Conservation (phyloP, 306 rosid species). For the Quercus wislizeni region DNA sequence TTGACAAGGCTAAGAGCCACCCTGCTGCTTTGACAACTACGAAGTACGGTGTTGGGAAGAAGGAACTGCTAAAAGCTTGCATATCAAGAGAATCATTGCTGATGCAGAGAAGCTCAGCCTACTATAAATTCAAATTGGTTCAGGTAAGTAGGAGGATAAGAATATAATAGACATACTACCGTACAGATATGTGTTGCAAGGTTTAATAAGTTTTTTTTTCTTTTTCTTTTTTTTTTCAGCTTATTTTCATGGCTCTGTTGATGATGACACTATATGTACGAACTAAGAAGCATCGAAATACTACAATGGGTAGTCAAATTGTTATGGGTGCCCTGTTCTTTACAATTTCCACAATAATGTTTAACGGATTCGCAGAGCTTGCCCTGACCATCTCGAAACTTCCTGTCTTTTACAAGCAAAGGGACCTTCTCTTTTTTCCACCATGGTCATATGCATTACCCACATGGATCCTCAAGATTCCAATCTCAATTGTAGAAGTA, state of each 20-base stretch:
- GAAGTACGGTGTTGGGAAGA: constrained; percentile 65
- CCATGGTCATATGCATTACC: constrained; percentile 85
- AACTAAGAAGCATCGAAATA: constrained; percentile 64
- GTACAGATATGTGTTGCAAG: too few relatives aligned
- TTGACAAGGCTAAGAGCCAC: constrained; percentile 67
- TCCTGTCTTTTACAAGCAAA: constrained; percentile 87
- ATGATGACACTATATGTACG: constrained; percentile 70
- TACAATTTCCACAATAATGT: constrained; percentile 50
- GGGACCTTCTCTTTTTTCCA: constrained; percentile 83
- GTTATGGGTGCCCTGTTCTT: constrained; percentile 88
- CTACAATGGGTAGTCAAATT: constrained; percentile 57
- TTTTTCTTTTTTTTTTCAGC: constrained; percentile 31
- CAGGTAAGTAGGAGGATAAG: constrained; percentile 41
- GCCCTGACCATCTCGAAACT: constrained; percentile 71
- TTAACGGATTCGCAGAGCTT: constrained; percentile 74
- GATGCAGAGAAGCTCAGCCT: constrained; percentile 82
- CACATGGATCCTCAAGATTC: constrained; percentile 91
- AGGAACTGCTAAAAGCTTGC: constrained; percentile 68
- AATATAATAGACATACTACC: too few relatives aligned
- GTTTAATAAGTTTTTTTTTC: not conserved
- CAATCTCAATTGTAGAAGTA: constrained; percentile 65
- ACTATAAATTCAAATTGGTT: constrained; percentile 59
- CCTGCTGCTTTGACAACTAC: constrained; percentile 62
- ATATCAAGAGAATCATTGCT: constrained; percentile 77
- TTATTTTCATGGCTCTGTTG: constrained; percentile 52